phyloP scores from a whole-genome alignment of 1,139 yeast species.

The Hansenula sp. region DNA sequence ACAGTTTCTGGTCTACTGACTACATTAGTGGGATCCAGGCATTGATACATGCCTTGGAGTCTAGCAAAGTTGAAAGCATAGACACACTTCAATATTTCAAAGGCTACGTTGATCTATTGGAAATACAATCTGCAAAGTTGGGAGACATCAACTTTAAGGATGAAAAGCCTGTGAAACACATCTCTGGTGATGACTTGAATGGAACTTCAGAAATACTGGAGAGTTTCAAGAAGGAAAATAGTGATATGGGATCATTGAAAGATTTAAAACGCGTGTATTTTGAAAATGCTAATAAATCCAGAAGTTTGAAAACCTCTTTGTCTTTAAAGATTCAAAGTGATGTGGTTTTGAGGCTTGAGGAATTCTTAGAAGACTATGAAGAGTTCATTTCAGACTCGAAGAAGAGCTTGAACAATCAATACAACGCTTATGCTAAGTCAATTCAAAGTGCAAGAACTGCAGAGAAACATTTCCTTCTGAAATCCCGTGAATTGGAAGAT shows the following conservation, averaged over 20 bases:
- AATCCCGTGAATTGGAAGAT: slow-evolving; percentile 16
- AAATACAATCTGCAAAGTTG: slow-evolving; percentile 11
- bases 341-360: slow-evolving; percentile 11
- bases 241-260: slow-evolving; percentile 5
- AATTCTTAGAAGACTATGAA: slow-evolving; percentile 19
- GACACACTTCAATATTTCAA: slow-evolving; percentile 14
- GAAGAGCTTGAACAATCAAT: slow-evolving; percentile 8
- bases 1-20: slow-evolving; percentile 27
- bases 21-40: slow-evolving; percentile 25
- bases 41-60: slow-evolving; percentile 15
- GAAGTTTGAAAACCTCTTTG: slow-evolving; percentile 4
- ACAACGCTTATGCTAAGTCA: slow-evolving; percentile 10
- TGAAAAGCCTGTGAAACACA: background rate
- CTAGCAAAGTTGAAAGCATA: slow-evolving; percentile 17
- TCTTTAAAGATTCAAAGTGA: slow-evolving; percentile 12
- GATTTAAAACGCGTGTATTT: slow-evolving; percentile 7
- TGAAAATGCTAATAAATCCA: slow-evolving; percentile 2
- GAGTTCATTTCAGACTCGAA: slow-evolving; percentile 9
- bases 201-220: background rate
- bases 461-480: slow-evolving; percentile 12
- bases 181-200: no score
- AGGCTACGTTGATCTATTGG: slow-evolving; percentile 13
- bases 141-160: slow-evolving; percentile 3
- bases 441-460: slow-evolving; percentile 5
- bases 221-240: background rate